Evolutionary conservation across 2,329 filamentous ascomycete species (phyloP).

Genomic region (Paramyrothecium roridum): DNA sequence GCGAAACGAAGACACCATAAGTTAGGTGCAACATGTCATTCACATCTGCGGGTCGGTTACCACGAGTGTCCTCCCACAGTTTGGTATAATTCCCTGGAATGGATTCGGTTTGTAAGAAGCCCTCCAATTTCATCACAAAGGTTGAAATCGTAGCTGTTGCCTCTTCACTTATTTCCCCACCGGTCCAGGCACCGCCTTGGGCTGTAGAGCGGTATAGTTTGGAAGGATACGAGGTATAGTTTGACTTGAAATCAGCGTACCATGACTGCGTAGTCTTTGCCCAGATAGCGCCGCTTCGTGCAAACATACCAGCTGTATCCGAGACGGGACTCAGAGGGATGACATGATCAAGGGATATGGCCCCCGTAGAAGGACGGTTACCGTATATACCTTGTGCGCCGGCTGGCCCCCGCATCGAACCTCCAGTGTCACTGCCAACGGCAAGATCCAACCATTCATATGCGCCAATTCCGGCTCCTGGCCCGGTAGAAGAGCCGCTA

Average conservation of each 20-base stretch:
- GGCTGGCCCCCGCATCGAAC: neutral
- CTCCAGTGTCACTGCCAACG: neutral
- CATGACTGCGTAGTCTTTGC: neutral
- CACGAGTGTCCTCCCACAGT: neutral
- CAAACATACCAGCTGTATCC: neutral
- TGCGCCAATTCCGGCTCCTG: conserved; percentile 19
- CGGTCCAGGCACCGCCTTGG: neutral
- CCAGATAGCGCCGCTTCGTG: neutral
- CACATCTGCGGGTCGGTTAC: neutral
- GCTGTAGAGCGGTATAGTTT: neutral
- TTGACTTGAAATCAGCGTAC: neutral
- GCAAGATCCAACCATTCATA: conserved; percentile 20
- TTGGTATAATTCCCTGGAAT: neutral
- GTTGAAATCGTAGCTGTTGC: neutral
- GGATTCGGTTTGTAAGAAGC: neutral
- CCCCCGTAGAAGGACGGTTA: neutral
- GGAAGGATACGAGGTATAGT: neutral
- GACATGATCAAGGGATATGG: neutral
- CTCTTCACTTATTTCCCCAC: neutral
- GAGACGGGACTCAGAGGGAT: neutral
- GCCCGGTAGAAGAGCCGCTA: conserved; percentile 34
- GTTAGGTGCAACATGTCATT: neutral
- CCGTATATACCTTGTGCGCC: neutral
- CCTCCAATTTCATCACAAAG: neutral
- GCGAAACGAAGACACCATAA: neutral